Evolutionary conservation across 129 eudicot species (phyloP).

Genomic region (Tagetes patula): DNA sequence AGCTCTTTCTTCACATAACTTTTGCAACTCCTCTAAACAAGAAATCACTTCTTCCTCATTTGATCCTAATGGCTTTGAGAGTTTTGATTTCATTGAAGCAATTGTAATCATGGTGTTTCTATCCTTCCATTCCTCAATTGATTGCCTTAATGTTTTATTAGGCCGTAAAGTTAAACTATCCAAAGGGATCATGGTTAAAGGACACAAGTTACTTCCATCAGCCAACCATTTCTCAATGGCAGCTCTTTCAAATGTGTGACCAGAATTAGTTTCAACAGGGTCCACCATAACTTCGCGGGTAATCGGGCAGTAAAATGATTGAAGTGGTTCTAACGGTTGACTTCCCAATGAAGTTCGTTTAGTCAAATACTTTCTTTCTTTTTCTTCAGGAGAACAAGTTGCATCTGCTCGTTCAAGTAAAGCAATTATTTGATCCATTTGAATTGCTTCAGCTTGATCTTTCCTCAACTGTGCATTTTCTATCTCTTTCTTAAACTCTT

Average conservation of each 20-base stretch:
- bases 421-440: conserved; percentile 65
- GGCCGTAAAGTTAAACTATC: conserved; percentile 48
- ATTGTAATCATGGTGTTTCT: conserved; percentile 65
- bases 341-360: conserved; percentile 62
- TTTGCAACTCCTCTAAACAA: conserved; percentile 46
- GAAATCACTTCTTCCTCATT: conserved; percentile 47
- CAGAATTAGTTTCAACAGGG: conserved; percentile 70
- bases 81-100: conserved; percentile 47
- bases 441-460: conserved; percentile 70
- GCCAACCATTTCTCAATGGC: conserved; percentile 71
- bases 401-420: conserved; percentile 67
- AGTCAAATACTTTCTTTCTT: conserved; percentile 46
- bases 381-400: conserved; percentile 52
- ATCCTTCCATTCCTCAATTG: conserved; percentile 75
- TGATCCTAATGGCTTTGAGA: conserved; percentile 37
- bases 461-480: conserved; percentile 57
- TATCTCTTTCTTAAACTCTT: conserved; percentile 57
- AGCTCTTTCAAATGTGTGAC: conserved; percentile 67
- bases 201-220: conserved; percentile 51
- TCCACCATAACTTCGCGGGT: conserved; percentile 68
- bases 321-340: conserved; percentile 67
- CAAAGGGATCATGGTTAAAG: conserved; percentile 44
- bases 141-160: conserved; percentile 67
- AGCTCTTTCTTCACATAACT: conserved; percentile 57
- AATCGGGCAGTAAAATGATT: conserved; percentile 65